Base-by-base conservation (phyloP, 805 yeast species). In the Huiozyma sinensis region DNA sequence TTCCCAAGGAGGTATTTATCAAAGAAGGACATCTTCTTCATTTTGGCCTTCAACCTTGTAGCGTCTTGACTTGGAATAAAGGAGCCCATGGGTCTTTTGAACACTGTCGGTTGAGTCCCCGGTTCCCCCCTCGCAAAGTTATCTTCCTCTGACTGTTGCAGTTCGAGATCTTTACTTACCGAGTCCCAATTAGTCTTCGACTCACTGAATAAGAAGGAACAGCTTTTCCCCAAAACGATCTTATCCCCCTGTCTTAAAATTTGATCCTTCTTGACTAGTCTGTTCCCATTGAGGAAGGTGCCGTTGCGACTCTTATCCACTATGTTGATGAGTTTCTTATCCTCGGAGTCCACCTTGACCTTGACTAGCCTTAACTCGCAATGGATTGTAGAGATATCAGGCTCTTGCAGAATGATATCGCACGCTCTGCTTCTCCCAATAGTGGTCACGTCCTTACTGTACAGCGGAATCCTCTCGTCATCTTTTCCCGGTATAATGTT, bases 321-420 rank as follows among this genome's bases (percentile, higher is more conserved):
- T 8, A 81, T 54, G 49, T 73, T 68, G 11, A 76, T 47, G 53
- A 69, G 49, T 45, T 64, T 47, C 57, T 75, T 48, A 49, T 47
- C 45, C 12, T 44, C 49, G 13, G 65, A 67, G 33, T 62, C 64
- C 3, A 64, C 54, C 24, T 62, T 58, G 50, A 67, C 57, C 44
- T 65, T 55, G 42, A 75, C 64, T 5, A 73, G 60, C 3, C 71
- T 59, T 7, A 82, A 57, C 44, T 71, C 71, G 51, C 85, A 78
- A 55, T 83, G 90, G 30, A 67, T 65, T 0, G 85, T 76, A 0
- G 88, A 81, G 7, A 81, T 77, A 52, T 82, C 88, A 0, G 66
- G 61, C 7, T 77, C 80, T n/a, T 52, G 46, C 4, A 83, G 59
- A 4, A 66, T 62, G 10, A 80, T 58, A 49, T 80, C 84, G 57